phyloP scores from a whole-genome alignment of 345 rosid species.

The Punica granatum region DNA sequence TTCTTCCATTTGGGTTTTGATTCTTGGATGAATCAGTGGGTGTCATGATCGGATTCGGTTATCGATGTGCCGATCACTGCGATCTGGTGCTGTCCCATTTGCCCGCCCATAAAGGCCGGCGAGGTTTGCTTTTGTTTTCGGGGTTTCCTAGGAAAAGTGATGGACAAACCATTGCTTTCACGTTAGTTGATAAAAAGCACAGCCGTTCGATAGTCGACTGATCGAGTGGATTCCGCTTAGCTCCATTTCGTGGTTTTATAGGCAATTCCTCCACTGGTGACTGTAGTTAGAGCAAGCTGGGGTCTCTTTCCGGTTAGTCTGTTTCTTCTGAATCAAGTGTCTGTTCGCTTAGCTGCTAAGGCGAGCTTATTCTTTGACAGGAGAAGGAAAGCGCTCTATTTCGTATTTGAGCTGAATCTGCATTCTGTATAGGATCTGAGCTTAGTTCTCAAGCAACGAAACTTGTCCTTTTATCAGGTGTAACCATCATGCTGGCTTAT shows the following conservation, averaged over 20 bases:
- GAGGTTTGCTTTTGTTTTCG: background rate
- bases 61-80: slow-evolving; percentile 1
- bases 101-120: background rate
- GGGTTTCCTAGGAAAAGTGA: background rate
- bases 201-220: background rate
- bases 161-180: background rate
- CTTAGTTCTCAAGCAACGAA: background rate
- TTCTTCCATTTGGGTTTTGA: background rate
- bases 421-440: background rate
- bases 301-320: background rate
- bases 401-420: background rate
- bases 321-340: background rate
- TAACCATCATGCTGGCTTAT: background rate
- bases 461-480: background rate
- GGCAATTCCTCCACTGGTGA: background rate
- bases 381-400: background rate
- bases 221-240: background rate
- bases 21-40: background rate
- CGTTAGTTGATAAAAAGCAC: background rate
- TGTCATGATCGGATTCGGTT: background rate
- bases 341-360: background rate
- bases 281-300: background rate
- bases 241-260: background rate
- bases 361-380: background rate
- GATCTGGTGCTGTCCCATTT: background rate